phyloP scores from a whole-genome alignment of 495 filamentous ascomycete species.

The Penicillium robsamsonii region DNA sequence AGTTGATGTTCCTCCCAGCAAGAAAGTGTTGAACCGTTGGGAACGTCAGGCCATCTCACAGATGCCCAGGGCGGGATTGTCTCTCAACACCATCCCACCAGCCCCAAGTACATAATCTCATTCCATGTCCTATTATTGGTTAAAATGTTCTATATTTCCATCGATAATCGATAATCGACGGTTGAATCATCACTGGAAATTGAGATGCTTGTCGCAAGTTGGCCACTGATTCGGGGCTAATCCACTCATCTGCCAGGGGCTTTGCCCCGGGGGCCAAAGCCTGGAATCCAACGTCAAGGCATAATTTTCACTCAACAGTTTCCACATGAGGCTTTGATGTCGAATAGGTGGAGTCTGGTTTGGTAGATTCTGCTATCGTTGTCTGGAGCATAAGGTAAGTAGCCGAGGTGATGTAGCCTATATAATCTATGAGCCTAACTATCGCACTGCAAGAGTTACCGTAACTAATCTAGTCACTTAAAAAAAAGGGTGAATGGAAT shows the following conservation, averaged over 20 bases:
- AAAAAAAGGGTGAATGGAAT: too few species aligned
- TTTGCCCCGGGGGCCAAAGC: too few species aligned
- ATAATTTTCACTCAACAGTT: not conserved
- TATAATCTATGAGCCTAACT: too few species aligned
- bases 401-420: not conserved
- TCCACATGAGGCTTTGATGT: not conserved
- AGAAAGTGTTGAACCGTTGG: slow-evolving; percentile 14
- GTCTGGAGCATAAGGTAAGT: too few species aligned
- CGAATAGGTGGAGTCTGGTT: not conserved
- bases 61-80: not conserved
- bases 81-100: not conserved
- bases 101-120: not conserved
- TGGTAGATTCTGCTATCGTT: not conserved
- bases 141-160: not conserved
- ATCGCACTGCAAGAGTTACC: too few species aligned
- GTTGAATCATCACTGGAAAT: not conserved
- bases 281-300: not conserved
- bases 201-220: not conserved
- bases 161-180: not conserved
- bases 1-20: slow-evolving; percentile 2
- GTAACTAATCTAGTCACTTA: too few species aligned
- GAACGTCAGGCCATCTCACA: slow-evolving; percentile 1
- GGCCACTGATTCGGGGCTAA: not conserved
- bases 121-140: not conserved
- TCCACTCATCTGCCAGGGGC: not conserved